Conservation (phyloP, 2,329 filamentous ascomycete species). For the Hypoxylon sp. region DNA sequence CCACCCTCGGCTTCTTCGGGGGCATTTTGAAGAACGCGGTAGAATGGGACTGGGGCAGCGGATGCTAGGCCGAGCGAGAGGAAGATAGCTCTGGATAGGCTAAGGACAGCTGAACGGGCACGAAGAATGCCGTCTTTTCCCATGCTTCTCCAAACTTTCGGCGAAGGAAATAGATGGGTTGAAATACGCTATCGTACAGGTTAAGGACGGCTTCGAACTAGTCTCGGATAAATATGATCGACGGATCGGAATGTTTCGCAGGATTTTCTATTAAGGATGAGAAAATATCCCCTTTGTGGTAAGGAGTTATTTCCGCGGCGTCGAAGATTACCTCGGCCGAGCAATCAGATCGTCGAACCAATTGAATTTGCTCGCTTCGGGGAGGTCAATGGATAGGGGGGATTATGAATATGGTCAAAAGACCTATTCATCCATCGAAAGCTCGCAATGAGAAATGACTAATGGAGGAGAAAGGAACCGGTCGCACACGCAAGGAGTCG, state of each 20-base stretch:
- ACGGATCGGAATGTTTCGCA: background rate
- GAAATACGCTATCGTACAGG: background rate
- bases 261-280: slow-evolving; percentile 10
- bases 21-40: slow-evolving; percentile 58
- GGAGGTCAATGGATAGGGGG: slow-evolving; percentile 9
- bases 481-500: slow-evolving; percentile 13
- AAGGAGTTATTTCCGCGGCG: slow-evolving; percentile 18
- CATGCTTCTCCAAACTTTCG: slow-evolving; percentile 42
- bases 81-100: slow-evolving; percentile 58
- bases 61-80: slow-evolving; percentile 55
- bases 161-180: slow-evolving; percentile 10
- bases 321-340: slow-evolving; percentile 9
- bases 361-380: slow-evolving; percentile 9
- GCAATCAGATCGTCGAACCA: slow-evolving; percentile 12
- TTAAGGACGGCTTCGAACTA: background rate
- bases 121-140: slow-evolving; percentile 52
- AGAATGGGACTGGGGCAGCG: slow-evolving; percentile 60
- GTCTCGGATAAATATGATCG: slow-evolving; percentile 7
- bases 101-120: slow-evolving; percentile 63
- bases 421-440: slow-evolving; percentile 31
- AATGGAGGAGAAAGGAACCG: slow-evolving; percentile 5
- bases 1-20: slow-evolving; percentile 70
- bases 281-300: slow-evolving; percentile 11
- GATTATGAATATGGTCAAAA: slow-evolving; percentile 22
- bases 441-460: slow-evolving; percentile 4